Conservation (phyloP, 106 monocot species). For the Dendrobium catenatum region DNA sequence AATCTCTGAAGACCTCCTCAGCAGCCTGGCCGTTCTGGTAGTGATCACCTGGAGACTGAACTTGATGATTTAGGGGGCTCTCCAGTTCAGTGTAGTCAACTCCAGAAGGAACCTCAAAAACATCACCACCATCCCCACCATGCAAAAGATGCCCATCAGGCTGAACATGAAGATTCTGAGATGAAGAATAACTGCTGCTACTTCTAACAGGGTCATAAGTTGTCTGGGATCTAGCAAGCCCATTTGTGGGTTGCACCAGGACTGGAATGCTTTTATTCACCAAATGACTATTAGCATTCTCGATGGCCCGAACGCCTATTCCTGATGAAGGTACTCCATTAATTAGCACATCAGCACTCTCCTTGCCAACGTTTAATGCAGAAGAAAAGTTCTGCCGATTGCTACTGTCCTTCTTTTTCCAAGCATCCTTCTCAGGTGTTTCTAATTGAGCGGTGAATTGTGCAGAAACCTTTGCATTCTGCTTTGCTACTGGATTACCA, state of each 20-base stretch:
- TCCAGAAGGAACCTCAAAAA: background rate
- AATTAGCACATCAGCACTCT: background rate
- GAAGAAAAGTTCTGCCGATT: constrained; percentile 18
- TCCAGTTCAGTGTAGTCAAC: background rate
- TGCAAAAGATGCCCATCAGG: background rate
- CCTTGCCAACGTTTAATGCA: background rate
- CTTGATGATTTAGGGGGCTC: constrained; percentile 6
- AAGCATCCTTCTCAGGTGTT: constrained; percentile 18
- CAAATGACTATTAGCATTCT: background rate
- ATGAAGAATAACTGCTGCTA: background rate
- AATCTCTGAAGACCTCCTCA: constrained; percentile 57
- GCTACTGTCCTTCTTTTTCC: constrained; percentile 15
- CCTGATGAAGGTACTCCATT: background rate
- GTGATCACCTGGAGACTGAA: constrained; percentile 22
- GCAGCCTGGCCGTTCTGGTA: constrained; percentile 36
- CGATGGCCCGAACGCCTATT: background rate
- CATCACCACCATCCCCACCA: background rate
- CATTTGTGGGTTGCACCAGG: background rate
- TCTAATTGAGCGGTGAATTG: constrained; percentile 1
- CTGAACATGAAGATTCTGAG: constrained; percentile 5
- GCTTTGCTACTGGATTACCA: constrained; percentile 6
- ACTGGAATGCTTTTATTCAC: background rate
- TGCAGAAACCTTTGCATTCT: constrained; percentile 17
- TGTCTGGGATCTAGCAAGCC: constrained; percentile 12
- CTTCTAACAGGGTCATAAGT: too few species aligned